A percentile compares a stretch with the other conserved stretches of the same genome.
phyloP scores from a whole-genome alignment of 2,329 filamentous ascomycete genomes.

The Penicillium digitatum region DNA sequence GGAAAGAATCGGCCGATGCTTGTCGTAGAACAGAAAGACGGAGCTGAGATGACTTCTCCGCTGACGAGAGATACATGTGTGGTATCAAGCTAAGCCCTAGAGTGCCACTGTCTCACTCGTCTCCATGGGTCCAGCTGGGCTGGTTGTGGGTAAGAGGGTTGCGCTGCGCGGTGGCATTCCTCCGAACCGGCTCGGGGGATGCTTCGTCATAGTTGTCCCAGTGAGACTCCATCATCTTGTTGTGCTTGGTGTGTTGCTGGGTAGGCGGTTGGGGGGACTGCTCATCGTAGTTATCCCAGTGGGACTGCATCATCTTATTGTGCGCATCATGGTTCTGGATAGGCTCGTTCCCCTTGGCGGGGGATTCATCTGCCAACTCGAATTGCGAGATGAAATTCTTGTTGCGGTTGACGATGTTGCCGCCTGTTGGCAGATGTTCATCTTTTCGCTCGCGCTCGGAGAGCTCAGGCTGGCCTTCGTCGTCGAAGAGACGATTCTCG shows the following conservation, averaged over 20 bases:
- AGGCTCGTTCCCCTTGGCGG: conserved; percentile 39
- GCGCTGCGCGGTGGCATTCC: conserved; percentile 25
- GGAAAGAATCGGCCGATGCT: conserved; percentile 7
- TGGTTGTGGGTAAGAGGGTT: conserved; percentile 31
- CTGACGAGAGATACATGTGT: background rate
- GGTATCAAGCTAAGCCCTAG: background rate
- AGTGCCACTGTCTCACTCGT: conserved; percentile 11
- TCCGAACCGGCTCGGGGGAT: conserved; percentile 22
- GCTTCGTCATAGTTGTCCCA: conserved; percentile 45
- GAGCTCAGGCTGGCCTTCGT: conserved; percentile 55
- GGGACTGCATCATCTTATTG: conserved; percentile 64
- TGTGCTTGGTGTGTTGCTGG: background rate
- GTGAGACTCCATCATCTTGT: conserved; percentile 65
- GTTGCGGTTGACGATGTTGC: conserved; percentile 67
- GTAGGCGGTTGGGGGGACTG: conserved; percentile 14
- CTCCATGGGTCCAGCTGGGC: conserved; percentile 43
- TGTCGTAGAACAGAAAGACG: conserved; percentile 2
- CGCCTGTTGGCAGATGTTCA: conserved; percentile 60
- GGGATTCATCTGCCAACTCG: conserved; percentile 60
- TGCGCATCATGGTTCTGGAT: conserved; percentile 53
- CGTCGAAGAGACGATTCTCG: conserved; percentile 68
- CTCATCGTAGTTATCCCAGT: conserved; percentile 45
- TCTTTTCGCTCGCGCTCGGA: conserved; percentile 25
- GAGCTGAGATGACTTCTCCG: background rate
- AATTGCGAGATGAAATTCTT: conserved; percentile 79